Evolutionary conservation across 75 land plant genomes (phyloP).

Genomic region (Selaginella moellendorffii): DNA sequence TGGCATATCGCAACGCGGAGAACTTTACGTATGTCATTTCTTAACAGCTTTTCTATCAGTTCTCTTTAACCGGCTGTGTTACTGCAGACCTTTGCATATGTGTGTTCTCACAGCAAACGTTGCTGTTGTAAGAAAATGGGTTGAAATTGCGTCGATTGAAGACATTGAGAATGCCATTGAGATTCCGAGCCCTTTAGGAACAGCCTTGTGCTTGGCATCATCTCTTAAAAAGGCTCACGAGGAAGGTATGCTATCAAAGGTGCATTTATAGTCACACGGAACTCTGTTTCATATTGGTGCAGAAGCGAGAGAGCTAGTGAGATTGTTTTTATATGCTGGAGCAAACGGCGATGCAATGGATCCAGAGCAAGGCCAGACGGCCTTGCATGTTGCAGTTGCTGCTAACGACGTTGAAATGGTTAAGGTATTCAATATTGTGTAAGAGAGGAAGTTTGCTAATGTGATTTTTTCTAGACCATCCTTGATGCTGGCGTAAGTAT

Average conservation of each 20-base stretch:
- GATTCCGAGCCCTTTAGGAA: conserved; percentile 52
- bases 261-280: no score
- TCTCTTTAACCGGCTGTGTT: neutral
- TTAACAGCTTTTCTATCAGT: neutral
- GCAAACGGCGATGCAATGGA: conserved; percentile 73
- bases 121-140: conserved; percentile 68
- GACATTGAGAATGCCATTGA: conserved; percentile 59
- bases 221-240: conserved; percentile 80
- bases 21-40: conserved; percentile 50
- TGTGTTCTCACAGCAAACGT: conserved; percentile 76
- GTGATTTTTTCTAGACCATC: conserved; percentile 37
- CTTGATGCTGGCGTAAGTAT: conserved; percentile 82
- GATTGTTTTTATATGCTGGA: conserved; percentile 60
- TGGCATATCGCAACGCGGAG: conserved; percentile 52
- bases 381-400: conserved; percentile 70
- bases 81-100: conserved; percentile 69
- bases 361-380: conserved; percentile 46
- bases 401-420: conserved; percentile 77
- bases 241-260: no score
- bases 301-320: conserved; percentile 83
- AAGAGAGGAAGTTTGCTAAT: neutral
- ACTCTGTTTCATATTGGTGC: no score
- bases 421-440: conserved; percentile 32
- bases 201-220: conserved; percentile 89
- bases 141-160: conserved; percentile 58